Evolutionary conservation across 2,329 filamentous ascomycete species (phyloP).

Genomic region (Graphilbum fragrans): DNA sequence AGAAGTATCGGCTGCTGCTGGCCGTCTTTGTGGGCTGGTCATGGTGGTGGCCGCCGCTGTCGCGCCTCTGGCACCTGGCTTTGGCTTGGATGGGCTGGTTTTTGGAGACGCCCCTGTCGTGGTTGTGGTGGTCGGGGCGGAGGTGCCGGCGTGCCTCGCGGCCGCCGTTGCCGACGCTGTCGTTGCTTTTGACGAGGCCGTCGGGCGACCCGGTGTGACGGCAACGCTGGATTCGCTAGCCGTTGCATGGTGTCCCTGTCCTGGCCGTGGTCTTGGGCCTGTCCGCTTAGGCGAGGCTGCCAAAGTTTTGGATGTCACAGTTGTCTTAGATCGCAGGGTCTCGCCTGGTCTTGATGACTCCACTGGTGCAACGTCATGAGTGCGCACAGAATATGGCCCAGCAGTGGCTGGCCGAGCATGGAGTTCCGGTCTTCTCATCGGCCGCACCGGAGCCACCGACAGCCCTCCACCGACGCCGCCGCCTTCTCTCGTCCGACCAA

Average conservation of each 20-base stretch:
- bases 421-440: constrained; percentile 44
- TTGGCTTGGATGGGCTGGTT: not conserved
- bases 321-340: constrained; percentile 27
- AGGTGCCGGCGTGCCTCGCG: not conserved
- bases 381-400: constrained; percentile 51
- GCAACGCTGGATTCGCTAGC: constrained; percentile 38
- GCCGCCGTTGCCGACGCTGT: not conserved
- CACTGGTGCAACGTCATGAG: constrained; percentile 28
- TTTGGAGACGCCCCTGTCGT: not conserved
- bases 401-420: constrained; percentile 50
- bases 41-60: not conserved
- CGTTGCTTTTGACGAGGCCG: constrained; percentile 9
- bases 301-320: constrained; percentile 32
- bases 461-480: constrained; percentile 33
- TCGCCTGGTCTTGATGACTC: constrained; percentile 34
- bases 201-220: constrained; percentile 29
- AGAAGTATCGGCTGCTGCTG: not conserved
- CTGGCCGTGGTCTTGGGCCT: constrained; percentile 22
- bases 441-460: constrained; percentile 52
- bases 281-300: constrained; percentile 41
- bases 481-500: constrained; percentile 24
- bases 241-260: constrained; percentile 34
- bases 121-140: not conserved
- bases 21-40: not conserved
- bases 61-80: not conserved